These are phyloP conservation scores for Groenewaldozyma sp. DNA, from an alignment of 1,139 yeast genomes.

Conservation along the genomic window DNA sequence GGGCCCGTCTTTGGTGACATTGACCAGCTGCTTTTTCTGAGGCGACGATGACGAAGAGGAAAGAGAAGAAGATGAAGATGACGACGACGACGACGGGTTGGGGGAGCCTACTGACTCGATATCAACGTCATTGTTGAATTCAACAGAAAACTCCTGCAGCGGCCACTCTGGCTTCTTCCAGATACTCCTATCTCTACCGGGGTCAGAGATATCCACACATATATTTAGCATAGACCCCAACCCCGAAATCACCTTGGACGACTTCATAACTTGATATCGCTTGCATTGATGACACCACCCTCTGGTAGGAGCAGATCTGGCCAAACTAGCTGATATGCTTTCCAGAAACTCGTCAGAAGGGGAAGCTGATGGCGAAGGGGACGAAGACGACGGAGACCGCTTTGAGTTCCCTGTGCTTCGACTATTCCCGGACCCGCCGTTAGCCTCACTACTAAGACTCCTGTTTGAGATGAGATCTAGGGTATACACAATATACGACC, in stretches of 20 bases:
- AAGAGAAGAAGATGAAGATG: no score
- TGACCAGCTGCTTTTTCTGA: background rate
- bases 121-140: background rate
- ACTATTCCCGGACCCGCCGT: background rate
- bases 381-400: background rate
- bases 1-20: background rate
- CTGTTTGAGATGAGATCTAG: conserved; percentile 10
- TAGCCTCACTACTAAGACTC: conserved; percentile 1
- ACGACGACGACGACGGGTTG: no score
- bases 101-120: no score
- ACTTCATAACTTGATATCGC: conserved; percentile 38
- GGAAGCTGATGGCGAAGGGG: background rate
- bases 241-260: background rate
- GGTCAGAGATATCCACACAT: conserved; percentile 3
- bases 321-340: conserved; percentile 53
- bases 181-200: conserved; percentile 5
- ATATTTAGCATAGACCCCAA: conserved; percentile 1
- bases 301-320: conserved; percentile 37
- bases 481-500: conserved; percentile 7
- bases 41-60: no score
- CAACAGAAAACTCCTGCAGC: conserved; percentile 14
- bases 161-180: conserved; percentile 20
- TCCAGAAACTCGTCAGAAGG: conserved; percentile 27
- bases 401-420: background rate
- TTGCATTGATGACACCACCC: conserved; percentile 44